Evolutionary conservation across 1,284 basidiomycete genomes (phyloP).

Genomic region (Naganishia albida): DNA sequence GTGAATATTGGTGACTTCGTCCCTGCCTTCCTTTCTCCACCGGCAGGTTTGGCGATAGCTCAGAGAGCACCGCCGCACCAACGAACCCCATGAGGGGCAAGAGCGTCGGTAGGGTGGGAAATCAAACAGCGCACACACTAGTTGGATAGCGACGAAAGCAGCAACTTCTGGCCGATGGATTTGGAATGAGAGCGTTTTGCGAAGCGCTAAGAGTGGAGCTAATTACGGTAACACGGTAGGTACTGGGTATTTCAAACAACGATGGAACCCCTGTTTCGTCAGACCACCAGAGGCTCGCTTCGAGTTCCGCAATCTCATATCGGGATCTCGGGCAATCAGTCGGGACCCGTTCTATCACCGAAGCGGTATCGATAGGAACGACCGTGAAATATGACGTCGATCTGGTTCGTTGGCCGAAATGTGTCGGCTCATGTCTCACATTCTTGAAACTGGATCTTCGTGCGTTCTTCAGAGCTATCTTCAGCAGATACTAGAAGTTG

Average conservation of each 20-base stretch:
- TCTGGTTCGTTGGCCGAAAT: too few relatives aligned
- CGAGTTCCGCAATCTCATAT: neutral
- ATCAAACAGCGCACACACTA: slow-evolving; percentile 8
- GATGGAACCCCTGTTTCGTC: neutral
- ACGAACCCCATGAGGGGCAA: slow-evolving; percentile 17
- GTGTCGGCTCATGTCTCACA: too few relatives aligned
- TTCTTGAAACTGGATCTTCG: too few relatives aligned
- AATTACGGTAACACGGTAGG: slow-evolving; percentile 19
- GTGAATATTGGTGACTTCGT: slow-evolving; percentile 27
- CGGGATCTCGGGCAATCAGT: neutral
- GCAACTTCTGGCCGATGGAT: neutral
- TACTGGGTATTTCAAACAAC: neutral
- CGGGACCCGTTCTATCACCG: slow-evolving; percentile 13
- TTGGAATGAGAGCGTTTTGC: too few relatives aligned
- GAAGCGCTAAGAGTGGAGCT: slow-evolving; percentile 8
- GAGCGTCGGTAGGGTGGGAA: slow-evolving; percentile 11
- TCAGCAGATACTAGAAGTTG: too few relatives aligned
- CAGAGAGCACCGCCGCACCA: neutral
- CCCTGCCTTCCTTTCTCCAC: slow-evolving; percentile 19
- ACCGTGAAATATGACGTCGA: too few relatives aligned
- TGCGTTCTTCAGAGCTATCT: too few relatives aligned
- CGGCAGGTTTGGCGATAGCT: neutral
- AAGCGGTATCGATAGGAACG: neutral
- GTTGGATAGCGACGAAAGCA: slow-evolving; percentile 3
- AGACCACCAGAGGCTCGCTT: neutral